Evolutionary conservation across 2,329 filamentous ascomycete species (phyloP).

Genomic region (Chalaropsis thielavioides): DNA sequence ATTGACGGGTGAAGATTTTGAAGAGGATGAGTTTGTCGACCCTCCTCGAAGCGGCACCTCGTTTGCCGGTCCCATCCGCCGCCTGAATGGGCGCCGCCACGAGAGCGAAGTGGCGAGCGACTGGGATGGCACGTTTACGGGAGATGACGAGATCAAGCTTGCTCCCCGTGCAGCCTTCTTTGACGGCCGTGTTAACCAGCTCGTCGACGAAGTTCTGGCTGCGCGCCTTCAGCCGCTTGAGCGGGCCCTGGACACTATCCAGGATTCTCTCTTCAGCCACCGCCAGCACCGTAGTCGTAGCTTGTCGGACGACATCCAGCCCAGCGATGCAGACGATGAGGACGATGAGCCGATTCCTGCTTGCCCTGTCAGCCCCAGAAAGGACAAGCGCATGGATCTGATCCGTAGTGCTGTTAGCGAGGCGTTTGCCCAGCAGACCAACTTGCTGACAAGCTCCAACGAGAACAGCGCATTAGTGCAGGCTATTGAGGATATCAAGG

Average conservation of each 20-base stretch:
- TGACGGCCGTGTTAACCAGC: conserved; percentile 72
- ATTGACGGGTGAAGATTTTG: conserved; percentile 28
- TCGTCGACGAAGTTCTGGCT: conserved; percentile 66
- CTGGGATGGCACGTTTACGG: conserved; percentile 78
- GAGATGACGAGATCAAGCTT: conserved; percentile 71
- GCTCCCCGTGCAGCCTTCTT: conserved; percentile 75
- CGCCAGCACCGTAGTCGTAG: conserved; percentile 49
- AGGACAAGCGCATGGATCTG: conserved; percentile 69
- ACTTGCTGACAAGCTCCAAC: conserved; percentile 24
- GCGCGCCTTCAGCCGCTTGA: conserved; percentile 69
- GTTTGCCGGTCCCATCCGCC: conserved; percentile 40
- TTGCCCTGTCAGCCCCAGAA: conserved; percentile 61
- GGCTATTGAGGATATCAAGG: conserved; percentile 49
- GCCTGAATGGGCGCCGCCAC: conserved; percentile 39
- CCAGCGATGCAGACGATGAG: conserved; percentile 91
- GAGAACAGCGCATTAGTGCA: conserved; percentile 40
- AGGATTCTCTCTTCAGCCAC: conserved; percentile 48
- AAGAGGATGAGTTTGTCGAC: conserved; percentile 46
- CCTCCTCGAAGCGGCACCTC: conserved; percentile 50
- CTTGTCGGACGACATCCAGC: conserved; percentile 51
- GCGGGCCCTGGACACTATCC: conserved; percentile 60
- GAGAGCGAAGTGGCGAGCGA: conserved; percentile 51
- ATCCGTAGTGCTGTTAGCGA: conserved; percentile 62
- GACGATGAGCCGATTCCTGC: conserved; percentile 56
- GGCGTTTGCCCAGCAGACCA: conserved; percentile 48